These are phyloP conservation scores for Picea mariana DNA, from an alignment of 83 land plant genomes.

Conservation along the genomic window DNA sequence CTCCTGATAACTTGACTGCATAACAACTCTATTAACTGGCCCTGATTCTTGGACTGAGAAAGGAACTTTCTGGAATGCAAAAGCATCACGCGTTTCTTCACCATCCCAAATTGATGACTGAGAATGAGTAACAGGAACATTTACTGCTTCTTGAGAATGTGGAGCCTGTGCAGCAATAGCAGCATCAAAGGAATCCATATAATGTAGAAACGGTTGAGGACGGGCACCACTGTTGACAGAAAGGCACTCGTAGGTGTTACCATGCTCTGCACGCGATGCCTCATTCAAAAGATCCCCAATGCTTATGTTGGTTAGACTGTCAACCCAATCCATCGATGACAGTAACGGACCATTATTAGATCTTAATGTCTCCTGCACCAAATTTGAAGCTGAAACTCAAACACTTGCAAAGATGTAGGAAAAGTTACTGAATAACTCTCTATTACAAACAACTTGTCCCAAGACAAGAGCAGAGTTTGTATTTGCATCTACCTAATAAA, in stretches of 20 bases:
- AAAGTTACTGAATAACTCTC: neutral
- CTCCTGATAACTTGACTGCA: conserved; percentile 6
- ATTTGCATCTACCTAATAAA: neutral
- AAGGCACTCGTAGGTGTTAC: conserved; percentile 16
- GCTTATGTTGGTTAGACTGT: conserved; percentile 74
- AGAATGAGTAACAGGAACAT: conserved; percentile 1
- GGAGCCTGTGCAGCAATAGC: conserved; percentile 74
- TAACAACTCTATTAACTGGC: conserved; percentile 3
- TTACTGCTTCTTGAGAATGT: conserved; percentile 26
- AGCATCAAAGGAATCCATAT: conserved; percentile 81
- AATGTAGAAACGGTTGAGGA: conserved; percentile 38
- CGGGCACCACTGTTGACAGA: conserved; percentile 25
- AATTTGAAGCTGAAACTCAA: neutral
- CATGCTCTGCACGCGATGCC: conserved; percentile 38
- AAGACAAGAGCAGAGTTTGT: neutral
- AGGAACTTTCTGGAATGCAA: conserved; percentile 49
- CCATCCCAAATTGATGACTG: conserved; percentile 56
- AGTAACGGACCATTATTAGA: conserved; percentile 17
- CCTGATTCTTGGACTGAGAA: conserved; percentile 15
- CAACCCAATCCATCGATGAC: conserved; percentile 79
- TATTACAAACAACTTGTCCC: neutral
- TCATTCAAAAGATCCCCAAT: conserved; percentile 68
- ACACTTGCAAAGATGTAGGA: neutral
- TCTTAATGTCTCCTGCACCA: conserved; percentile 30
- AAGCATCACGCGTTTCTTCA: conserved; percentile 85